Base-by-base conservation (phyloP, 495 filamentous ascomycete genomes). In the Penicillium steckii region DNA sequence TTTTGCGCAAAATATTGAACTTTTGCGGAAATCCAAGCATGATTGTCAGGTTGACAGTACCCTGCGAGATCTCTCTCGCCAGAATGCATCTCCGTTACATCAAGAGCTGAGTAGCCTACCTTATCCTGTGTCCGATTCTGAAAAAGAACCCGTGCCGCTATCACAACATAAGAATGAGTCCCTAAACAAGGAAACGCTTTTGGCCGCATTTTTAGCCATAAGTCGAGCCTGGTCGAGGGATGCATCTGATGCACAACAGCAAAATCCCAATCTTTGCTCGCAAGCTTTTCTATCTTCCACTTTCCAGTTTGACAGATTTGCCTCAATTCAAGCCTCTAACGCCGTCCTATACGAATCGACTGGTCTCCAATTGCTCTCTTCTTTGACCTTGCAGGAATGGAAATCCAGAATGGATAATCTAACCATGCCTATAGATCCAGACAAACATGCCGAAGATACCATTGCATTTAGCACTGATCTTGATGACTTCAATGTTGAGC, bases 1-100 rank as follows among this genome's bases (percentile, higher is more conserved):
- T 4, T 53, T 46, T 46, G 50, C 50, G 3, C 15, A 8, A 30
- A 53, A 45, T 40, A 25, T 53, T 42, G 50, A 50, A 19, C 48
- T 50, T 7, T 17, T 50, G 15, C 48, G 48, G 1, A 42, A 50
- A 12, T 50, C 48, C n/a, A 50, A 43, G 21, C 19, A 38, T 18
- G 50, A 53, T 19, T 33, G 50, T 22, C 21, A 53, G 21, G 42
- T 35, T 30, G 42, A 53, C 22, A 29, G 41, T 12, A 46, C 15
- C 12, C 12, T 53, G 8, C 41, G 50, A 13, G 13, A 37, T 6
- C 17, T 15, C 1, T 10, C 33, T 6, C 7, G 7, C 3, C 12
- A 6, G 2, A 2, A 5, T 2, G 33, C 33, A 15, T 10, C 2
- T 7, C 17, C 17, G 12, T 3, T 37, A 15, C 33, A 17, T 1